phyloP scores from a whole-genome alignment of 2,329 filamentous ascomycete species.

The Colletotrichum tofieldiae region DNA sequence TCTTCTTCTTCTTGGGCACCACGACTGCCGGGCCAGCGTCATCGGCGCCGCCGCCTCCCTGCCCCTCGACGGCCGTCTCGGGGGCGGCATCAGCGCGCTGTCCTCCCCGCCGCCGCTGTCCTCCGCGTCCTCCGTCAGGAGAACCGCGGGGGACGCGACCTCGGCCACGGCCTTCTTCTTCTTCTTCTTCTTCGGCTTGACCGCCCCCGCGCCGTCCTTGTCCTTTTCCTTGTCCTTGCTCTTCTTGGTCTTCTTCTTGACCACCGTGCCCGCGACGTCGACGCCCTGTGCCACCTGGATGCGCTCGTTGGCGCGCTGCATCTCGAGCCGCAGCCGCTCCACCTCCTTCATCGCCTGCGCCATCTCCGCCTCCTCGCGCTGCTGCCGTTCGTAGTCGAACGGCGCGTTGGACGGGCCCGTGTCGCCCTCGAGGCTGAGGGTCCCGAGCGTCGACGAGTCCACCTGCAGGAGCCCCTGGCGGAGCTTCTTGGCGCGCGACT shows the following conservation, averaged over 20 bases:
- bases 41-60: neutral
- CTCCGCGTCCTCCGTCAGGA: slow-evolving; percentile 44
- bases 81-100: slow-evolving; percentile 9
- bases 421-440: slow-evolving; percentile 77
- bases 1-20: slow-evolving; percentile 60
- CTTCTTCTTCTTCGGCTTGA: slow-evolving; percentile 67
- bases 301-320: slow-evolving; percentile 86
- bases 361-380: slow-evolving; percentile 91
- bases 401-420: slow-evolving; percentile 51
- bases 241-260: slow-evolving; percentile 79
- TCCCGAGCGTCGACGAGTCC: slow-evolving; percentile 86
- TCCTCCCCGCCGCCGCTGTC: slow-evolving; percentile 33
- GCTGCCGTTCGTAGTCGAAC: slow-evolving; percentile 76
- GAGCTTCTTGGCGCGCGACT: slow-evolving; percentile 63
- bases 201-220: slow-evolving; percentile 44
- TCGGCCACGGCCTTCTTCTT: slow-evolving; percentile 54
- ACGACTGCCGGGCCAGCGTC: slow-evolving; percentile 40
- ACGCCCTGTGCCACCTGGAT: slow-evolving; percentile 81
- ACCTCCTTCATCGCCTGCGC: slow-evolving; percentile 89
- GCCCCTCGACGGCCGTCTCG: neutral
- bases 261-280: slow-evolving; percentile 74
- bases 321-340: slow-evolving; percentile 87
- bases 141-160: slow-evolving; percentile 48
- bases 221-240: slow-evolving; percentile 65
- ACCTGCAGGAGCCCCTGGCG: slow-evolving; percentile 83